A percentile compares a stretch with the other conserved stretches of the same genome.
These are phyloP conservation scores for Coemansia sp. DNA, from an alignment of 192 early-diverging fungal genomes.

Conservation along the genomic window DNA sequence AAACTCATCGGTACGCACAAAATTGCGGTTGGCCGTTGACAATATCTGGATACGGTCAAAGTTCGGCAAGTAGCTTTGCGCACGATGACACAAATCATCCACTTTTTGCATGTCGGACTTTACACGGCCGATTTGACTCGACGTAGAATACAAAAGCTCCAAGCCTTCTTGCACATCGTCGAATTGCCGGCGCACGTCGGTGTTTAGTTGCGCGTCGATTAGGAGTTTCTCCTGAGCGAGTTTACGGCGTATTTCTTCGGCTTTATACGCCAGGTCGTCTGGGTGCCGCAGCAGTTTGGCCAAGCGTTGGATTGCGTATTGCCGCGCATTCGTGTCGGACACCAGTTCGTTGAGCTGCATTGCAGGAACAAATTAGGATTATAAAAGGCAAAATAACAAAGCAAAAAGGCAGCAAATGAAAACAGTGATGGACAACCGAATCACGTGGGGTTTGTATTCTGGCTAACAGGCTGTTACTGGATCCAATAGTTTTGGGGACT, in stretches of 20 bases:
- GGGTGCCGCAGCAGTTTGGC: constrained; percentile 83
- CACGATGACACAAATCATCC: constrained; percentile 80
- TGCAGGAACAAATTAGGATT: too few relatives aligned
- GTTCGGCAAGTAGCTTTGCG: constrained; percentile 83
- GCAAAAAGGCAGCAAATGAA: too few relatives aligned
- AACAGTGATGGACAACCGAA: too few relatives aligned
- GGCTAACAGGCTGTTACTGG: too few relatives aligned
- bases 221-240: constrained; percentile 84
- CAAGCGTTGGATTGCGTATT: constrained; percentile 75
- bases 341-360: constrained; percentile 35
- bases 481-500: too few relatives aligned
- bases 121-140: constrained; percentile 61
- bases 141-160: constrained; percentile 67
- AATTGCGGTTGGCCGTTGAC: constrained; percentile 92
- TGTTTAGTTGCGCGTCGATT: constrained; percentile 94
- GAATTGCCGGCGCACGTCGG: constrained; percentile 87
- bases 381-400: too few relatives aligned
- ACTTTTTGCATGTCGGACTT: constrained; percentile 77
- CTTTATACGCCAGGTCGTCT: constrained; percentile 88
- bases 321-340: constrained; percentile 53
- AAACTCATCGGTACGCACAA: constrained; percentile 81
- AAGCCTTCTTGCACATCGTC: constrained; percentile 87
- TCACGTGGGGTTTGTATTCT: too few relatives aligned
- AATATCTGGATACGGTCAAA: constrained; percentile 91
- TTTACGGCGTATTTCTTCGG: constrained; percentile 74